Conservation (phyloP, 1,139 yeast species). For the Taiozyma onychis region DNA sequence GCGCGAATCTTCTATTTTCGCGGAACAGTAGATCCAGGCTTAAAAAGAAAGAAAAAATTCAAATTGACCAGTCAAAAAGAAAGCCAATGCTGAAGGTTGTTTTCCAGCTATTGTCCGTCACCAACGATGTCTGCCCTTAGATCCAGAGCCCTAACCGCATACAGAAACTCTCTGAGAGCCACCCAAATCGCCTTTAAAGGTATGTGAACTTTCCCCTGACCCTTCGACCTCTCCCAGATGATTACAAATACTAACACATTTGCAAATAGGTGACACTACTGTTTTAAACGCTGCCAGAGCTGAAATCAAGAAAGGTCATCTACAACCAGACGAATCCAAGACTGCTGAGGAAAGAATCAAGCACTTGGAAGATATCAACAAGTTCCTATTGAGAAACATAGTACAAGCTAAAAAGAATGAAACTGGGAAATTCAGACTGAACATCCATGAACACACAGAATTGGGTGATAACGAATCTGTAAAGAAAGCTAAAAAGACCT, state of each 20-base stretch:
- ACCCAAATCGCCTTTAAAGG: conserved; percentile 59
- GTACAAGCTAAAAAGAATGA: conserved; percentile 57
- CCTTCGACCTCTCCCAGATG: background rate
- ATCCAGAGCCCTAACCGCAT: conserved; percentile 44
- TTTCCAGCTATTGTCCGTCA: background rate
- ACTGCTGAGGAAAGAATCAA: conserved; percentile 46
- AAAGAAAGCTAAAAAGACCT: conserved; percentile 32
- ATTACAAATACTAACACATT: conserved; percentile 9
- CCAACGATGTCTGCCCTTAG: background rate
- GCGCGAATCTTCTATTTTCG: too few relatives aligned
- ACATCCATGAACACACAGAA: conserved; percentile 78
- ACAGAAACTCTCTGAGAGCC: conserved; percentile 67
- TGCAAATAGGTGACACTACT: conserved; percentile 35
- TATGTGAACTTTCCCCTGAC: conserved; percentile 6
- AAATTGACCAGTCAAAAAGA: background rate
- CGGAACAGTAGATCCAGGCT: background rate
- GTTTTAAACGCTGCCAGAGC: conserved; percentile 58
- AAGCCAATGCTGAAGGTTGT: background rate
- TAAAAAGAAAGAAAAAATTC: background rate
- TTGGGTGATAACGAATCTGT: conserved; percentile 80
- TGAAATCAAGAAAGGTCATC: conserved; percentile 59
- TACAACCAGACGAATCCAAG: conserved; percentile 36
- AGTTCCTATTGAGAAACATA: conserved; percentile 61
- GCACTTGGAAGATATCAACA: conserved; percentile 64
- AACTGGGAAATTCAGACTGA: conserved; percentile 33